Evolutionary conservation across 176 grass and related monocot species (phyloP).

Genomic region (bread wheat (Triticum aestivum)): IWGSC_CS_RefSeq_v2.1 NC_057813.1:233800797-233801296

Average conservation of each 20-base stretch:
- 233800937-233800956: constrained; percentile 89
- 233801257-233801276: neutral
- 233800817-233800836: neutral
- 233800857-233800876: neutral
- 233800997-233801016: constrained; percentile 99
- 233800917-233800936: constrained; percentile 97
- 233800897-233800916: constrained; percentile 89
- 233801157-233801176: constrained; percentile 97
- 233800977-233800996: constrained; percentile 92
- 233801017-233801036: constrained; percentile 97
- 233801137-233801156: constrained; percentile 83
- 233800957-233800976: constrained; percentile 92
- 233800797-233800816: neutral
- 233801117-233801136: constrained; percentile 92
- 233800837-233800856: neutral
- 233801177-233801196: constrained; percentile 98
- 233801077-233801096: constrained; percentile 13
- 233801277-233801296: neutral
- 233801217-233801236: neutral
- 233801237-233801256: neutral
- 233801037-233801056: constrained; percentile 63
- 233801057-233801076: neutral
- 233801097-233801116: constrained; percentile 3
- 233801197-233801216: neutral
- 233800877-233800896: constrained; percentile 14